Percentiles rank a stretch among this genome's conserved stretches.
Evolutionary conservation across 1,139 yeast species (phyloP).

Genomic region (Candida buenavistaensis): DNA sequence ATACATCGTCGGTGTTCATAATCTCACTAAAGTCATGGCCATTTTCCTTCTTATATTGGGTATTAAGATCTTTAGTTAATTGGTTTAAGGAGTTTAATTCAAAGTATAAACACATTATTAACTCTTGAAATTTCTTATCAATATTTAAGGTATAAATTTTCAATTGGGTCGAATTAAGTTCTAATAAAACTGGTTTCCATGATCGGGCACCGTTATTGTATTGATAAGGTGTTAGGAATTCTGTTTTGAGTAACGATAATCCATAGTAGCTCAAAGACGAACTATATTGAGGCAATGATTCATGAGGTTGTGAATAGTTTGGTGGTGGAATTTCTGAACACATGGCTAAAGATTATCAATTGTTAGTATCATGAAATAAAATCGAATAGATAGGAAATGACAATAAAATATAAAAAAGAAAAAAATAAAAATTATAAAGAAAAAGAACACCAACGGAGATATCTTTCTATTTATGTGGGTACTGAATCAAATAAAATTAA

Average conservation of each 20-base stretch:
- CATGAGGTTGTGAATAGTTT: constrained; percentile 17
- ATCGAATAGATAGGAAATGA: no score
- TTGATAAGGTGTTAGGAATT: constrained; percentile 41
- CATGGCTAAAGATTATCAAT: not conserved
- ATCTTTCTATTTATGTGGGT: no score
- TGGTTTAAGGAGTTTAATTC: constrained; percentile 26
- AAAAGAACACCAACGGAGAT: not conserved
- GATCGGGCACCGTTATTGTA: constrained; percentile 24
- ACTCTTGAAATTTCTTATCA: constrained; percentile 23
- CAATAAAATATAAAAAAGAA: no score
- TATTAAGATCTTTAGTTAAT: constrained; percentile 16
- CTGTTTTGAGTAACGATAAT: constrained; percentile 34
- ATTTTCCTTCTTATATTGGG: constrained; percentile 15
- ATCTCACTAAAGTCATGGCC: constrained; percentile 8
- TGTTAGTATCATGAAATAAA: not conserved
- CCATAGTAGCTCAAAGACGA: constrained; percentile 38
- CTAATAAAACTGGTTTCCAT: constrained; percentile 55
- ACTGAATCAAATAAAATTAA: no score
- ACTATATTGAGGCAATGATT: constrained; percentile 31
- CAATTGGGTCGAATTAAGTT: constrained; percentile 58
- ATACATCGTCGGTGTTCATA: constrained; percentile 10
- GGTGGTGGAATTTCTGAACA: constrained; percentile 1
- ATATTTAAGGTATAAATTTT: constrained; percentile 38
- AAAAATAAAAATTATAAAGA: not conserved
- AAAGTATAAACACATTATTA: constrained; percentile 31